Evolutionary conservation across 768 basidiomycete species (phyloP), one percentile per base, ranked within the genome.

Genomic region (Suillus alpinus): DNA sequence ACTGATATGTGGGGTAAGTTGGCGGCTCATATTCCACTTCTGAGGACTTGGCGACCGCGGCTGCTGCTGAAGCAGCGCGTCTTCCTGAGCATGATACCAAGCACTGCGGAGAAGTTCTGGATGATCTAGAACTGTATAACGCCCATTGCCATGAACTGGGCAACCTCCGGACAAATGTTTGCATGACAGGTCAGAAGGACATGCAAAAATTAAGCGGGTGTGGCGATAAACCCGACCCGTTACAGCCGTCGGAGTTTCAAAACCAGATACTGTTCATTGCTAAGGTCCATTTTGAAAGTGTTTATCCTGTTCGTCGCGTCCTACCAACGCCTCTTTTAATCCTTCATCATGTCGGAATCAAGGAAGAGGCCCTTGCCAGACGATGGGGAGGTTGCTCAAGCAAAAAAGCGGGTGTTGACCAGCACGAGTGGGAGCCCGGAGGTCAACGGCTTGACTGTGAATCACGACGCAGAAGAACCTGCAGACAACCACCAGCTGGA

Each of bases 401-500:
- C 80, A 20, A 88, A 88, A 77, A 88, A 86, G 71, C 82, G 85
- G 56, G 78, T 81, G 6, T 64, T 87, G 32, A 75, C 80, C 18
- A 78, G 77, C 57, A 68, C 76, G 20, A 81, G 80, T 69, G 81
- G 83, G 57, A 82, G 80, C 64, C 85, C 84, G 23, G 77, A 76
- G 63, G 74, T 81, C 60, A 88, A 86, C 74, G 84, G 85, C 59
- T 70, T 74, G 60, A 66, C 64, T 41, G 62, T 72, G 40, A 39
- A 55, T 39, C 37, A 55, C 18, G 71, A 69, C 34, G 43, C 44
- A 80, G 60, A 69, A 75, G 84, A 84, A 68, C 80, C 80, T 63
- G 76, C 75, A 50, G 81, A 81, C 63, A 74, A 74, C 64, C 81
- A 83, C 73, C 83, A 82, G 70, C 79, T 91, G 66, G 89, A 91